A percentile compares a stretch with the other conserved stretches of the same genome.
Evolutionary conservation across 2,329 filamentous ascomycete species (phyloP).

Genomic region (Albifimbria verrucaria): DNA sequence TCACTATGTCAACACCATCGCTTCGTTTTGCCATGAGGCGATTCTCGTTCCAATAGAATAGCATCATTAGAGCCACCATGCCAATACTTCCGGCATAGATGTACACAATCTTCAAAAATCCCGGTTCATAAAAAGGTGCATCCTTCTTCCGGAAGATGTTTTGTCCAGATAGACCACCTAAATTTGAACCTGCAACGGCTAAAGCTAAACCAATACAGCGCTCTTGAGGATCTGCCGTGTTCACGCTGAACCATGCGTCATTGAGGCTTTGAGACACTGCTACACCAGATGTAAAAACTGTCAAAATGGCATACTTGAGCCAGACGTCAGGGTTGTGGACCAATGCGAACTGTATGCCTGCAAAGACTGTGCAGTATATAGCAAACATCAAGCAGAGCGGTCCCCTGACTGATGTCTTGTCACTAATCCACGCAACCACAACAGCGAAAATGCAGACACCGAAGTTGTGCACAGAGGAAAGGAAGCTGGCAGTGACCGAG

Average conservation of each 20-base stretch:
- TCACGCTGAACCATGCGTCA: conserved; percentile 8
- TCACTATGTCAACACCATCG: not conserved
- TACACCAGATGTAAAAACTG: conserved; percentile 5
- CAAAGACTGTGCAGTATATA: conserved; percentile 6
- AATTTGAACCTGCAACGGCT: conserved; percentile 5
- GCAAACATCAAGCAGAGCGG: conserved; percentile 2
- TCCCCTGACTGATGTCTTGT: conserved; percentile 2
- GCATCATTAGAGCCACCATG: not conserved
- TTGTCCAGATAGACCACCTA: conserved; percentile 7
- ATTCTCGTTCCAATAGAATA: not conserved
- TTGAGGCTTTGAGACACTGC: conserved; percentile 7
- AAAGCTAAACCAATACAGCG: conserved; percentile 5
- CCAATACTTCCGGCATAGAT: not conserved
- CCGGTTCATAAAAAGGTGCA: conserved; percentile 1
- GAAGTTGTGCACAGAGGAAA: conserved; percentile 11
- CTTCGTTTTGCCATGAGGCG: not conserved
- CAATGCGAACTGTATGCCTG: conserved; percentile 4
- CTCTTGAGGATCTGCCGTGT: conserved; percentile 6
- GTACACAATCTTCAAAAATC: conserved; percentile 4
- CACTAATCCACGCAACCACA: conserved; percentile 4
- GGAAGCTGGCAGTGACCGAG: conserved; percentile 8
- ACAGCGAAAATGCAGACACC: conserved; percentile 7
- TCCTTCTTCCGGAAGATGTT: conserved; percentile 6
- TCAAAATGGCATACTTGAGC: conserved; percentile 6
- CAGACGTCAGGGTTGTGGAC: conserved; percentile 1